Base-by-base conservation (phyloP, 768 basidiomycete species). In the Auricularia sp. region DNA sequence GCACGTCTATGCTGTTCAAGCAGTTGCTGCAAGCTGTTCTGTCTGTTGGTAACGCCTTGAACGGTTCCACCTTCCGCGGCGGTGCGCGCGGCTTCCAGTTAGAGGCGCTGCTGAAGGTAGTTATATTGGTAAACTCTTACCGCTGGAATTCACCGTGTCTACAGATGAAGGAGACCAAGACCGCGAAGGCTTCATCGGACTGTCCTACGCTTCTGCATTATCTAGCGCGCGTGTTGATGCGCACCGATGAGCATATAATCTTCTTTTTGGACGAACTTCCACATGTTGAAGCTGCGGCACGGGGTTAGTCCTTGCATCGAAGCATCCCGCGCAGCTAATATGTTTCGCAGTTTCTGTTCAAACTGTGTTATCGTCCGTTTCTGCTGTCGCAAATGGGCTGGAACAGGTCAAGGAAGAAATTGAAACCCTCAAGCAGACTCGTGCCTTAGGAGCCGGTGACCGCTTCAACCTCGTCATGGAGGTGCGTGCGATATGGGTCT, bases 181-280 rank as follows among this genome's bases (percentile, higher is more conserved):
- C 91, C 0, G 84, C 82, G 0, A 87, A 83, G 65, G 83, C 82
- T 0, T 82, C 83, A 0, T 61, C 83, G 0, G 84, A 84, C 6
- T 95, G 92, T 68, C 92, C 94, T 0, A 96, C 93, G 0, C 77
- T 98, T n/a, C 79, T 97, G 13, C 94, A 96, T 73, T 96, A 93
- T 71, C 73, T 96, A n/a, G 92, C 90, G 13, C 82, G 83, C 59
- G 81, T 90, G 5, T 78, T 96, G 16, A 70, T 90, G 65, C 82
- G 86, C 36, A 81, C 81, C 5, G 86, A 94, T 70, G 82, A 88
- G 0, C 76, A 80, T 0, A 72, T 92, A 13, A 76, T 89, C 3
- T 79, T 80, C 18, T 95, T 94, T 73, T 81, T 90, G 3, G 87
- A 92, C 33, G 94, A 95, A 13, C 75, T 92, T 69, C 87, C 91